Evolutionary conservation across 2,329 filamentous ascomycete species (phyloP).

Genomic region (Lasiodiplodia sp.): DNA sequence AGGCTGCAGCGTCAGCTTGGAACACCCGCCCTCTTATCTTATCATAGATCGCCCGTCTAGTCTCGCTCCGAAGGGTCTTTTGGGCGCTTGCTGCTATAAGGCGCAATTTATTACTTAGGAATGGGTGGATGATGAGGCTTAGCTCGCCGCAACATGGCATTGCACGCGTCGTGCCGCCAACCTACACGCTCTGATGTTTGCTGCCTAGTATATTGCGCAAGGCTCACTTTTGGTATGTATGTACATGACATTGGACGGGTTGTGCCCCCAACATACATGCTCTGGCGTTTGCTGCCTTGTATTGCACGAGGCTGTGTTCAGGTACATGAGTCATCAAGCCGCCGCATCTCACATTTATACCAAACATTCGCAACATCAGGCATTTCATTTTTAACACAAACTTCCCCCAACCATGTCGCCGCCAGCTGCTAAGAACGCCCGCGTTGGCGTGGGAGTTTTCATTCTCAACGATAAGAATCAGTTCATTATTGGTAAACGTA

Average conservation of each 20-base stretch:
- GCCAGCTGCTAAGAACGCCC: background rate
- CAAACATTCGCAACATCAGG: background rate
- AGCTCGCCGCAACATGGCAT: too few species aligned
- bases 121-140: background rate
- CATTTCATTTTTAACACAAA: background rate
- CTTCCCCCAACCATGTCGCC: background rate
- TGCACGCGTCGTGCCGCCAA: too few species aligned
- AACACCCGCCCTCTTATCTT: background rate
- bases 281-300: background rate
- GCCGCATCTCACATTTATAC: background rate
- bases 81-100: background rate
- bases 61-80: too few species aligned
- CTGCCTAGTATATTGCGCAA: background rate
- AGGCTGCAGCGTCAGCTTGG: background rate
- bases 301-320: background rate
- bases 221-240: background rate
- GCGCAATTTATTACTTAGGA: background rate
- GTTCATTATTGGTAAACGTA: conserved; percentile 24
- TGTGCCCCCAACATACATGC: background rate
- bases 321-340: background rate
- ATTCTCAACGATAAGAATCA: conserved; percentile 14
- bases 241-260: background rate
- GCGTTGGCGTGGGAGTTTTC: conserved; percentile 21
- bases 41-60: background rate
- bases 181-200: background rate